Evolutionary conservation across 805 yeast species (phyloP).

Genomic region (Yarrowia hollandica): DNA sequence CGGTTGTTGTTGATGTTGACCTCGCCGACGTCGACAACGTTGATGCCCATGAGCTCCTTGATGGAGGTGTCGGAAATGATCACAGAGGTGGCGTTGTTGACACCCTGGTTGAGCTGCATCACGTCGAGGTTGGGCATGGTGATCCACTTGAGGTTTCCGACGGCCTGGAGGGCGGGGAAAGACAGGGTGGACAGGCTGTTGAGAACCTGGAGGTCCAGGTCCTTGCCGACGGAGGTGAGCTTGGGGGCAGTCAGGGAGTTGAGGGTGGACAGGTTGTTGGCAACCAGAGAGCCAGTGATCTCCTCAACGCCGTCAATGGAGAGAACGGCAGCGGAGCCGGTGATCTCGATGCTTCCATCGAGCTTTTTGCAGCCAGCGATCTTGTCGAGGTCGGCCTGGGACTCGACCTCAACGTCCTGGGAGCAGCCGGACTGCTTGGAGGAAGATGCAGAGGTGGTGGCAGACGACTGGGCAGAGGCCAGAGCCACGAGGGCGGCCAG

Average conservation of each 20-base stretch:
- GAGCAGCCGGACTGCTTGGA: conserved; percentile 38
- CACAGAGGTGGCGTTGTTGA: conserved; percentile 71
- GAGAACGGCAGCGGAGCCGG: conserved; percentile 58
- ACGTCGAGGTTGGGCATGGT: conserved; percentile 81
- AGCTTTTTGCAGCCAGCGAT: conserved; percentile 75
- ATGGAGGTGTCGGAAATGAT: conserved; percentile 48
- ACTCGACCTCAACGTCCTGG: conserved; percentile 67
- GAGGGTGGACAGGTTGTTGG: conserved; percentile 66
- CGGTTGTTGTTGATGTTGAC: conserved; percentile 86
- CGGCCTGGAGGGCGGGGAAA: conserved; percentile 76
- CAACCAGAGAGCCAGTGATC: conserved; percentile 71
- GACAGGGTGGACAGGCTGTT: conserved; percentile 67
- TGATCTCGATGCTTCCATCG: conserved; percentile 72
- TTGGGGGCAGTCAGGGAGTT: conserved; percentile 72
- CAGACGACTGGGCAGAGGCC: conserved; percentile 40
- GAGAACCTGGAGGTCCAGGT: conserved; percentile 60
- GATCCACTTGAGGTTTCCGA: conserved; percentile 70
- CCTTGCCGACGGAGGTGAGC: conserved; percentile 71
- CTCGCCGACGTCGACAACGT: conserved; percentile 42
- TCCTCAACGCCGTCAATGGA: conserved; percentile 69
- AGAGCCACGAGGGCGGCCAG: conserved; percentile 28
- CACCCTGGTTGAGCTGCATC: conserved; percentile 67
- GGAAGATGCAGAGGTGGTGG: conserved; percentile 51
- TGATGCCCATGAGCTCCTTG: conserved; percentile 44
- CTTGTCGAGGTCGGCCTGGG: conserved; percentile 73